phyloP scores from a whole-genome alignment of 1,139 yeast genomes.

The Blastobotrys proliferans region DNA sequence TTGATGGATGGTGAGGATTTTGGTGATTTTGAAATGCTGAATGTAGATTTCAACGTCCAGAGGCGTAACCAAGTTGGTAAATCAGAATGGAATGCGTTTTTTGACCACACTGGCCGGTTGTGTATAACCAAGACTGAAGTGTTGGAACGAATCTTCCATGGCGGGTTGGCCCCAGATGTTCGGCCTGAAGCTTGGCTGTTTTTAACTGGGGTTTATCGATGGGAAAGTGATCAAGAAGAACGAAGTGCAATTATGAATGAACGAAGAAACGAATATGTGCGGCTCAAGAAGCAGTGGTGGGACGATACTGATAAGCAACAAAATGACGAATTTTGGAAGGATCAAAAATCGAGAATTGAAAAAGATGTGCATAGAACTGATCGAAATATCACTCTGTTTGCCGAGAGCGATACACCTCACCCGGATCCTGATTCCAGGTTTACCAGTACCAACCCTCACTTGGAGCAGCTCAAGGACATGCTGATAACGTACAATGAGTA shows the following conservation, averaged over 20 bases:
- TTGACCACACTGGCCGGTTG: constrained; percentile 74
- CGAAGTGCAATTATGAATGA: constrained; percentile 55
- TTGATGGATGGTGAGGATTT: too few species aligned
- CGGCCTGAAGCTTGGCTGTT: constrained; percentile 84
- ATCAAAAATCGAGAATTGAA: constrained; percentile 83
- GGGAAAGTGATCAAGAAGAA: constrained; percentile 77
- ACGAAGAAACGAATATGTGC: constrained; percentile 59
- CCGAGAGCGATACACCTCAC: constrained; percentile 47
- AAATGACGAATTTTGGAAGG: constrained; percentile 74
- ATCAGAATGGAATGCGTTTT: constrained; percentile 83
- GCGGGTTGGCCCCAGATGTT: constrained; percentile 63
- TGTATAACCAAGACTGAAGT: constrained; percentile 71
- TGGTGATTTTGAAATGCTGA: constrained; percentile 69
- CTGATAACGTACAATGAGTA: constrained; percentile 81
- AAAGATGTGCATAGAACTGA: constrained; percentile 94
- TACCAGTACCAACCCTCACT: constrained; percentile 61
- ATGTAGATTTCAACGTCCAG: constrained; percentile 57
- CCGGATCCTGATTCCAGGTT: constrained; percentile 51
- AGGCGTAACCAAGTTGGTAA: constrained; percentile 61
- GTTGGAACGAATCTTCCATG: constrained; percentile 81
- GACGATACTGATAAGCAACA: constrained; percentile 54
- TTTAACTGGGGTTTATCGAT: constrained; percentile 75
- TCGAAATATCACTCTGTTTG: constrained; percentile 64
- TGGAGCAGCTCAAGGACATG: constrained; percentile 69
- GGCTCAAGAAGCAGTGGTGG: constrained; percentile 66